Percentiles rank a stretch among this genome's conserved stretches.
Conservation (phyloP, 805 yeast genomes). For the Myxozyma sirexii region DNA sequence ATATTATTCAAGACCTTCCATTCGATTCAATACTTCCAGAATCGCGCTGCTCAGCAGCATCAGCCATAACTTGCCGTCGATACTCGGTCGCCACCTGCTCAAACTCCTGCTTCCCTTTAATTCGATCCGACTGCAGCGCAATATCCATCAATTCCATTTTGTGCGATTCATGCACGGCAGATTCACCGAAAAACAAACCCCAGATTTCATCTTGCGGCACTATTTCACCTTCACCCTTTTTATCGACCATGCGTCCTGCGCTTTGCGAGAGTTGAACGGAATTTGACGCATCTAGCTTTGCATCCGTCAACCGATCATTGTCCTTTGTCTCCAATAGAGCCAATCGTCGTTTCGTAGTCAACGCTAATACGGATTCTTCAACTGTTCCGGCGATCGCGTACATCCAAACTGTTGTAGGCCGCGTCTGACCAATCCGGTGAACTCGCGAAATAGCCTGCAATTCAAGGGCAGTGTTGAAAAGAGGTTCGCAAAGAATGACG, state of each 20-base stretch:
- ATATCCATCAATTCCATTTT: constrained; percentile 8
- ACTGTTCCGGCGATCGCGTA: constrained; percentile 81
- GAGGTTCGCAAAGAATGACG: constrained; percentile 88
- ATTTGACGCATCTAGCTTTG: constrained; percentile 49
- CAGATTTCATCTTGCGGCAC: constrained; percentile 63
- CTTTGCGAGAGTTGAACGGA: constrained; percentile 59
- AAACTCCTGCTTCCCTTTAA: neutral
- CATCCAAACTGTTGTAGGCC: constrained; percentile 87
- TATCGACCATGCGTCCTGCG: constrained; percentile 53
- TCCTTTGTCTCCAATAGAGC: constrained; percentile 29
- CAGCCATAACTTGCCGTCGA: constrained; percentile 16
- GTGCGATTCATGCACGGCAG: constrained; percentile 12
- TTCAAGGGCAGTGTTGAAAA: constrained; percentile 84
- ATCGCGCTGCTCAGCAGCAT: constrained; percentile 27
- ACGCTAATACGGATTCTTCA: constrained; percentile 80
- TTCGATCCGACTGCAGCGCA: constrained; percentile 10
- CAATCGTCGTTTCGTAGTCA: constrained; percentile 64
- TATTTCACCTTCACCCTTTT: constrained; percentile 57
- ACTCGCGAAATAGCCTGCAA: constrained; percentile 89
- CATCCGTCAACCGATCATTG: constrained; percentile 40
- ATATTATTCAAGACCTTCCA: too few species aligned
- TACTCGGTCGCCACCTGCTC: constrained; percentile 12
- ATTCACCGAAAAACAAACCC: constrained; percentile 56
- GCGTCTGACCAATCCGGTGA: constrained; percentile 87
- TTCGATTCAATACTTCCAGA: neutral